Evolutionary conservation across 192 early-diverging fungal species (phyloP).

Genomic region (Chytriomyces sp.): DNA sequence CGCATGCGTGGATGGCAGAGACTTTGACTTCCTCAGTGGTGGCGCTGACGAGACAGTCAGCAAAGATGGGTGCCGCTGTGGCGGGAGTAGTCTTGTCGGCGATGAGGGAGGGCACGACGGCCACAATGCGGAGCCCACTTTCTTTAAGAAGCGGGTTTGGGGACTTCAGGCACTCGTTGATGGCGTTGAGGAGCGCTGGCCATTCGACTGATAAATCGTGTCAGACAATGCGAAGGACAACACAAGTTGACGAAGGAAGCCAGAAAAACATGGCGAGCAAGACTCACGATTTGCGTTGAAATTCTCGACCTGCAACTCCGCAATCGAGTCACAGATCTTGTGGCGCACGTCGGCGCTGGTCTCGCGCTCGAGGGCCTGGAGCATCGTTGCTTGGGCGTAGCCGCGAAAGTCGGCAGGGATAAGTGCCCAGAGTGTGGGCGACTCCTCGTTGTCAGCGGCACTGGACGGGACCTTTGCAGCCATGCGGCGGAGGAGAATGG

Average conservation of each 20-base stretch:
- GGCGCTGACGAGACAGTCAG: constrained; percentile 69
- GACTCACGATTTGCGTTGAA: constrained; percentile 19
- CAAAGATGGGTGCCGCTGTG: constrained; percentile 72
- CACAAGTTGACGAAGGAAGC: not conserved
- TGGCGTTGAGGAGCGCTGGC: constrained; percentile 76
- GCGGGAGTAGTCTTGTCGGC: constrained; percentile 66
- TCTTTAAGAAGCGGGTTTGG: constrained; percentile 75
- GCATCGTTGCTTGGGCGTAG: constrained; percentile 73
- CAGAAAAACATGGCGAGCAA: not conserved
- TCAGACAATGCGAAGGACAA: no score
- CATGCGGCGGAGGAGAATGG: constrained; percentile 71
- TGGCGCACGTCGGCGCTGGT: constrained; percentile 72
- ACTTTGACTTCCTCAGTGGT: constrained; percentile 53
- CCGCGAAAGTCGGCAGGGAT: constrained; percentile 66
- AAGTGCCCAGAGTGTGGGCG: constrained; percentile 70
- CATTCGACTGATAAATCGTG: constrained; percentile 75
- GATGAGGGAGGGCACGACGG: constrained; percentile 78
- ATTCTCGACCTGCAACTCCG: constrained; percentile 73
- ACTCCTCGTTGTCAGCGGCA: constrained; percentile 53
- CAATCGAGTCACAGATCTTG: constrained; percentile 93
- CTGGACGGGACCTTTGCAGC: constrained; percentile 41
- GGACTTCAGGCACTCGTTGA: constrained; percentile 83
- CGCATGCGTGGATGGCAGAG: constrained; percentile 53
- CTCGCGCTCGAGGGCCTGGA: constrained; percentile 80
- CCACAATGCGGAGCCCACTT: constrained; percentile 89